Percentiles rank a stretch among this genome's conserved stretches.
Evolutionary conservation across 2,329 filamentous ascomycete species (phyloP).

Genomic region (Tolypocladium album): DNA sequence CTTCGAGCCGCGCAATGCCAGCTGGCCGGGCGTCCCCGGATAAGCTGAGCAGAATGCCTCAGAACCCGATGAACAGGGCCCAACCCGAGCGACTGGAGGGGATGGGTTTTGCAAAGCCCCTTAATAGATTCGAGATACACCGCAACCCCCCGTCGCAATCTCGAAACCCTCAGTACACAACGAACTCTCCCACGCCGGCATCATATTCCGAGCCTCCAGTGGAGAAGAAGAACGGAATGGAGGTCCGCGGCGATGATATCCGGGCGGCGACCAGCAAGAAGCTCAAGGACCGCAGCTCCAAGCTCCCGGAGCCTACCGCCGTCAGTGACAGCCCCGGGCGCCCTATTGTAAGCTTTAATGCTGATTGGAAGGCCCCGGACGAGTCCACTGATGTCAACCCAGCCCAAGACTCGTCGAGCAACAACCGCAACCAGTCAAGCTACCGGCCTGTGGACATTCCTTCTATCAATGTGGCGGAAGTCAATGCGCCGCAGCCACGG

Average conservation of each 20-base stretch:
- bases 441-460: constrained; percentile 32
- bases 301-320: constrained; percentile 76
- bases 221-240: constrained; percentile 64
- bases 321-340: constrained; percentile 85
- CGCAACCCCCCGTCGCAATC: constrained; percentile 77
- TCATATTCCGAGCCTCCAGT: constrained; percentile 26
- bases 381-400: constrained; percentile 56
- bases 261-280: constrained; percentile 83
- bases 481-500: constrained; percentile 23
- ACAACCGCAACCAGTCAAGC: constrained; percentile 8
- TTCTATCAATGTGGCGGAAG: constrained; percentile 44
- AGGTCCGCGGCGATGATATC: constrained; percentile 80
- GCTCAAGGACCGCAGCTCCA: constrained; percentile 75
- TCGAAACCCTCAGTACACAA: constrained; percentile 68
- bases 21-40: constrained; percentile 20
- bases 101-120: constrained; percentile 20
- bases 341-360: constrained; percentile 95
- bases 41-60: constrained; percentile 21
- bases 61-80: constrained; percentile 19
- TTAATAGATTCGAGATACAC: constrained; percentile 62
- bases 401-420: constrained; percentile 17
- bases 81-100: constrained; percentile 31
- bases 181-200: constrained; percentile 39
- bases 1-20: constrained; percentile 1
- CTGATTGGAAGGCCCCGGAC: constrained; percentile 66